These are phyloP conservation scores for Trichoderma asperellum DNA, from an alignment of 2,329 filamentous ascomycete genomes.

Conservation along the genomic window DNA sequence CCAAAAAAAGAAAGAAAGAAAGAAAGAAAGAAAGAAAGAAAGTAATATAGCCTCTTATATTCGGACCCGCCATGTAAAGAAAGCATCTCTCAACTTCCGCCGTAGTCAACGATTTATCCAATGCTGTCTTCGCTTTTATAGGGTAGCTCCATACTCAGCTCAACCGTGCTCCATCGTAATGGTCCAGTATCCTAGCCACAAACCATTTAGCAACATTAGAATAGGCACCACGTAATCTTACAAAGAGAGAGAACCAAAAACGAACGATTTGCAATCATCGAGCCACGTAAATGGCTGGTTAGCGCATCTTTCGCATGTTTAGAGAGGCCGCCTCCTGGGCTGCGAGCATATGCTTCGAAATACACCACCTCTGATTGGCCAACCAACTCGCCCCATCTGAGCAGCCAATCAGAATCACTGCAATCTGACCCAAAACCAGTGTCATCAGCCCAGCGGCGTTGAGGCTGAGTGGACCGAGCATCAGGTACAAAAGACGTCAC, in stretches of 20 bases:
- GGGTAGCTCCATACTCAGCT: background rate
- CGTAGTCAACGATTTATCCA: background rate
- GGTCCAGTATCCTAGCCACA: background rate
- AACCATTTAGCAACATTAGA: background rate
- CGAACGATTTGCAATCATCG: slow-evolving; percentile 6
- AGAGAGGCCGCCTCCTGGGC: background rate
- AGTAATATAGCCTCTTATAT: background rate
- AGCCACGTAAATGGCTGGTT: background rate
- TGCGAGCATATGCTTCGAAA: slow-evolving; percentile 31
- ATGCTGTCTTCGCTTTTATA: background rate
- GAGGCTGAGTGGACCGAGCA: slow-evolving; percentile 2
- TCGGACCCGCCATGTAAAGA: background rate
- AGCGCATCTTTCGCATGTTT: background rate
- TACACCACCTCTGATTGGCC: slow-evolving; percentile 27
- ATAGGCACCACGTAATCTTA: background rate
- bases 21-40: too few species aligned
- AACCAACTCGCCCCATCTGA: background rate
- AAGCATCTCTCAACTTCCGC: background rate
- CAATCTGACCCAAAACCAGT: slow-evolving; percentile 5
- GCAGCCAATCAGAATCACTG: slow-evolving; percentile 28
- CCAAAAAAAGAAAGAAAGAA: too few species aligned
- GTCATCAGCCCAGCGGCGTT: slow-evolving; percentile 17
- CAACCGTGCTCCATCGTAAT: background rate
- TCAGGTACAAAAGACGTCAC: slow-evolving; percentile 31
- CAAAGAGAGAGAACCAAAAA: background rate